These are phyloP conservation scores for Saccharum spontaneum DNA, from an alignment of 176 grass and related monocot genomes.

Conservation along the genomic window DNA sequence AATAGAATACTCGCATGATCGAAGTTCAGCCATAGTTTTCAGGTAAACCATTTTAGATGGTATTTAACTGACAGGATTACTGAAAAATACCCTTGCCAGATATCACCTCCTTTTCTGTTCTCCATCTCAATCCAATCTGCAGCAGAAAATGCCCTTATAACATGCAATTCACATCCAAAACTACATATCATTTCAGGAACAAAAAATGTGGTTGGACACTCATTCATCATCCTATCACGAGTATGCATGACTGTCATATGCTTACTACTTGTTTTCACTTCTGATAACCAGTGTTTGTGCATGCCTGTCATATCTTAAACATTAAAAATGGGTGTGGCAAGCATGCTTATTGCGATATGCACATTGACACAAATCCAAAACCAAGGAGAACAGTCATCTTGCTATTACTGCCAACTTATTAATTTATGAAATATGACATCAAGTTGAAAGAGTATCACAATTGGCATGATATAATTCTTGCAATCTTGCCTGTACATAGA, in stretches of 20 bases:
- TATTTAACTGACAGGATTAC: not conserved
- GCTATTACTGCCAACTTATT: not conserved
- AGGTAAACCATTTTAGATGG: not conserved
- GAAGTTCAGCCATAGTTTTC: not conserved
- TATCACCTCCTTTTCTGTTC: conserved; percentile 90
- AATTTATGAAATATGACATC: not conserved
- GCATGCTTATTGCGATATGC: not conserved
- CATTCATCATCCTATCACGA: not conserved
- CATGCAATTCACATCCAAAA: not conserved
- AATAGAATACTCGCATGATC: not conserved
- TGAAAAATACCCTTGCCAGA: conserved; percentile 77
- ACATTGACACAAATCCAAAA: not conserved
- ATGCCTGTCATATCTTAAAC: not conserved
- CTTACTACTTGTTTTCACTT: not conserved
- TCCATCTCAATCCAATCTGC: conserved; percentile 95
- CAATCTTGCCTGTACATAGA: not conserved
- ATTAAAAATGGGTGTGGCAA: not conserved
- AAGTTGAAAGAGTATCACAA: not conserved
- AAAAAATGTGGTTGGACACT: not conserved
- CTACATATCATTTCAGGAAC: conserved; percentile 9
- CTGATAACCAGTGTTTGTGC: not conserved
- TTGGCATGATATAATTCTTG: not conserved
- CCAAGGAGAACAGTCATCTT: not conserved
- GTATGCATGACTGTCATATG: not conserved
- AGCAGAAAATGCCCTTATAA: conserved; percentile 26